Evolutionary conservation across 1,284 basidiomycete genomes (phyloP).

Genomic region (Kwoniella shivajii): DNA sequence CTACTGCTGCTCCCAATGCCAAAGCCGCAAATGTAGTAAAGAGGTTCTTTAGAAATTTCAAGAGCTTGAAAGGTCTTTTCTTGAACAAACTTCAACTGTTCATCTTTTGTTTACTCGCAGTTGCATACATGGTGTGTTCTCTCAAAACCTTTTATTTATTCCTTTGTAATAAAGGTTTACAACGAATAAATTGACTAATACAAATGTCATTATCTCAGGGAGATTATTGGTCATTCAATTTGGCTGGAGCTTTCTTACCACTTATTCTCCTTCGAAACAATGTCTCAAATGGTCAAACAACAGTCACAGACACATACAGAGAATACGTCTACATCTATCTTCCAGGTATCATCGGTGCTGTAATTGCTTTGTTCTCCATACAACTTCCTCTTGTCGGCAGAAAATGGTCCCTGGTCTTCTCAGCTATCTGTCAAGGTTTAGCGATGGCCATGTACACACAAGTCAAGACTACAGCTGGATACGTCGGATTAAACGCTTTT

Average conservation of each 20-base stretch:
- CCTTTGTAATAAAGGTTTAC: background rate
- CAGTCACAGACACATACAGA: conserved; percentile 53
- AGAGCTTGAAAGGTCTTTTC: conserved; percentile 52
- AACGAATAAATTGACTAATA: conserved; percentile 22
- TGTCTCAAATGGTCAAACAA: conserved; percentile 33
- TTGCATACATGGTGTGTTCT: conserved; percentile 42
- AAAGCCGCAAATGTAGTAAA: conserved; percentile 27
- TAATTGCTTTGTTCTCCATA: conserved; percentile 49
- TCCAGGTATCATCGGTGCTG: conserved; percentile 49
- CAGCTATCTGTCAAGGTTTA: conserved; percentile 51
- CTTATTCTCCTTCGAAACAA: conserved; percentile 52
- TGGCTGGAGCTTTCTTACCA: conserved; percentile 54
- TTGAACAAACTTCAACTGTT: conserved; percentile 42
- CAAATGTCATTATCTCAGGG: conserved; percentile 32
- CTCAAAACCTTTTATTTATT: background rate
- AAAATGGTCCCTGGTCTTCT: conserved; percentile 54
- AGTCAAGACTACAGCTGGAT: conserved; percentile 41
- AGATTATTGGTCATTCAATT: conserved; percentile 51
- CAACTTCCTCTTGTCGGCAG: conserved; percentile 52
- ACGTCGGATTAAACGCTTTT: conserved; percentile 49
- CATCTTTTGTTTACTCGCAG: conserved; percentile 45
- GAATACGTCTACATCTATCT: conserved; percentile 52
- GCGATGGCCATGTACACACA: conserved; percentile 54
- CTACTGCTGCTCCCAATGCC: conserved; percentile 3
- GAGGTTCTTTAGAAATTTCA: conserved; percentile 33